Conservation (phyloP, 2,329 filamentous ascomycete genomes). For the Fusarium oligoseptatum region DNA sequence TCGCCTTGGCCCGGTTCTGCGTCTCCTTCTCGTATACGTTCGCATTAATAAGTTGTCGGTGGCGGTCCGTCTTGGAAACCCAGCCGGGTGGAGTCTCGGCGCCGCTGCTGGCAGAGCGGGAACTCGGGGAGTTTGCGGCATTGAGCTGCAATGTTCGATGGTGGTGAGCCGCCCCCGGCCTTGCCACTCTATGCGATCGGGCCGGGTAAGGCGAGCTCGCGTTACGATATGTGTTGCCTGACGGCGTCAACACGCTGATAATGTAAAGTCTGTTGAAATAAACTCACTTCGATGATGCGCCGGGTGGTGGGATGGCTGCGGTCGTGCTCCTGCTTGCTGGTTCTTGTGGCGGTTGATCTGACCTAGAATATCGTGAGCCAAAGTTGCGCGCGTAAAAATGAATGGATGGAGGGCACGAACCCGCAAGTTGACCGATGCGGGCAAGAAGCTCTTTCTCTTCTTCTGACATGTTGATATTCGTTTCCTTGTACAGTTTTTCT, state of each 20-base stretch:
- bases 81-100: conserved; percentile 61
- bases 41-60: conserved; percentile 86
- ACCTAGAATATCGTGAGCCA: conserved; percentile 61
- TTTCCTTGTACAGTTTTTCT: background rate
- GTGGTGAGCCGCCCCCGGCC: conserved; percentile 55
- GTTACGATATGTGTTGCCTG: conserved; percentile 52
- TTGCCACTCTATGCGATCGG: conserved; percentile 54
- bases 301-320: conserved; percentile 46
- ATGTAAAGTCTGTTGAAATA: background rate
- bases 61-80: conserved; percentile 80
- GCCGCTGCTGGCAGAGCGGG: conserved; percentile 52
- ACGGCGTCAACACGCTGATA: conserved; percentile 19
- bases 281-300: conserved; percentile 55
- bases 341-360: conserved; percentile 86
- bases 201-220: conserved; percentile 51
- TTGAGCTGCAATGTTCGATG: conserved; percentile 76
- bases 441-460: conserved; percentile 68
- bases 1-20: conserved; percentile 76
- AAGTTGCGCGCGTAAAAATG: conserved; percentile 22
- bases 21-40: conserved; percentile 81
- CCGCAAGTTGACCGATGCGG: conserved; percentile 65
- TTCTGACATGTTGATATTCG: conserved; percentile 55
- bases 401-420: conserved; percentile 50
- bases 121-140: conserved; percentile 51
- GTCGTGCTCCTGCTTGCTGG: conserved; percentile 62